Evolutionary conservation across 441 rosid genomes (phyloP).

Genomic region (Arabidopsis lyrata): DNA sequence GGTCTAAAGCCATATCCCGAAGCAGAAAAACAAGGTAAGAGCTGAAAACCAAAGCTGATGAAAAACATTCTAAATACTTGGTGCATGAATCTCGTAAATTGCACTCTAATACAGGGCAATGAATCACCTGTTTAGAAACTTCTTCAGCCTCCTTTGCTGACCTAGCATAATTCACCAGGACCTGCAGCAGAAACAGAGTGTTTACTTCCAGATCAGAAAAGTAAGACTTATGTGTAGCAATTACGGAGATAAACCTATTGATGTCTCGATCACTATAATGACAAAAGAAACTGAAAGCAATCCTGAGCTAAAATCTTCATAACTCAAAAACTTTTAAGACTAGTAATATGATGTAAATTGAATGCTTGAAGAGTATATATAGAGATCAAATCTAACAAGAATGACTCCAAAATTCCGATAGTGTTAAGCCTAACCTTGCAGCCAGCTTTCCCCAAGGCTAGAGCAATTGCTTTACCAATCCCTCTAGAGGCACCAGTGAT

Average conservation of each 20-base stretch:
- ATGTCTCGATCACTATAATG: background rate
- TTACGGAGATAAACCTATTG: background rate
- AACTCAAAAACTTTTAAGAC: background rate
- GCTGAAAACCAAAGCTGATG: too few relatives aligned
- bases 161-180: slow-evolving; percentile 92
- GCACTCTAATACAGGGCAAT: background rate
- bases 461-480: slow-evolving; percentile 90
- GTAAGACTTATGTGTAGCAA: background rate
- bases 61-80: background rate
- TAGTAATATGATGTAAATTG: background rate
- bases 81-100: background rate
- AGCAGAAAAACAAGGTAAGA: too few relatives aligned
- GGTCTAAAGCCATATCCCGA: too few relatives aligned
- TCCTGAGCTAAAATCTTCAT: slow-evolving; percentile 4
- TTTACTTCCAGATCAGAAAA: slow-evolving; percentile 8
- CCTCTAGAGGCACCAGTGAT: slow-evolving; percentile 99
- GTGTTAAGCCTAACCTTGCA: slow-evolving; percentile 67
- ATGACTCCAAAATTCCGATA: background rate
- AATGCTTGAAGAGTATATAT: background rate
- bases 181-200: slow-evolving; percentile 57
- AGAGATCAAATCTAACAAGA: background rate
- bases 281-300: background rate
- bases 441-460: slow-evolving; percentile 85
- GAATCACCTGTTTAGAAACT: slow-evolving; percentile 78
- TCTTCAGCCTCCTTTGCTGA: slow-evolving; percentile 95